Conservation (phyloP, 2,329 filamentous ascomycete species). For the Cercospora citrullina region DNA sequence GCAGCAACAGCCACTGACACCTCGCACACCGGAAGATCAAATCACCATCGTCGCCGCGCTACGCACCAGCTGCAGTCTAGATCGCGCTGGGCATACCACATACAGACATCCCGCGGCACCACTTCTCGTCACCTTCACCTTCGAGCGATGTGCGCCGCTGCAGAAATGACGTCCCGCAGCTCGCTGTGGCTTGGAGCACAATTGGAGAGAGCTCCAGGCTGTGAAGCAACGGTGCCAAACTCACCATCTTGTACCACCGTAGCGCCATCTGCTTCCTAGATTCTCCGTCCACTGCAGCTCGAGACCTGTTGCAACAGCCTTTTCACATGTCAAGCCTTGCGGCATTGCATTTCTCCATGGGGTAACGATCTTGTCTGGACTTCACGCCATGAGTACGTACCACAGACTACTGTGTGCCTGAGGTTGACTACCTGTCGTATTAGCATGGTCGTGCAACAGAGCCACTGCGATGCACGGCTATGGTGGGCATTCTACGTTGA, state of each 20-base stretch:
- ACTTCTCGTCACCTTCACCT: neutral
- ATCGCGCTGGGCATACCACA: neutral
- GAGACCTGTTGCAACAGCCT: neutral
- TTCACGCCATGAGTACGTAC: slow-evolving; percentile 5
- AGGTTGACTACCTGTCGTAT: neutral
- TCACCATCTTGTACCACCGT: neutral
- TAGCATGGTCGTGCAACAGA: neutral
- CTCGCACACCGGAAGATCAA: neutral
- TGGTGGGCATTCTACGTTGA: neutral
- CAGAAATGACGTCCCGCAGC: slow-evolving; percentile 8
- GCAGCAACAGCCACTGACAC: neutral
- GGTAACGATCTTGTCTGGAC: neutral
- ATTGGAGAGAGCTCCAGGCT: slow-evolving; percentile 3
- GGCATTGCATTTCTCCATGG: neutral
- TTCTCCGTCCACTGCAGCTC: slow-evolving; percentile 17
- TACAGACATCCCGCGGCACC: neutral
- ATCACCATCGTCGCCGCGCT: neutral
- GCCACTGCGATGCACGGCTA: neutral
- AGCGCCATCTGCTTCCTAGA: slow-evolving; percentile 5
- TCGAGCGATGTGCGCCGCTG: neutral
- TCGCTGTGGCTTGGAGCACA: neutral
- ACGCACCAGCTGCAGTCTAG: neutral
- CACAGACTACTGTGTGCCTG: neutral
- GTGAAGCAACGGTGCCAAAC: slow-evolving; percentile 3
- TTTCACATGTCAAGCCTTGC: neutral